phyloP scores from a whole-genome alignment of 1,284 basidiomycete genomes.

The Termitomyces sp. region DNA sequence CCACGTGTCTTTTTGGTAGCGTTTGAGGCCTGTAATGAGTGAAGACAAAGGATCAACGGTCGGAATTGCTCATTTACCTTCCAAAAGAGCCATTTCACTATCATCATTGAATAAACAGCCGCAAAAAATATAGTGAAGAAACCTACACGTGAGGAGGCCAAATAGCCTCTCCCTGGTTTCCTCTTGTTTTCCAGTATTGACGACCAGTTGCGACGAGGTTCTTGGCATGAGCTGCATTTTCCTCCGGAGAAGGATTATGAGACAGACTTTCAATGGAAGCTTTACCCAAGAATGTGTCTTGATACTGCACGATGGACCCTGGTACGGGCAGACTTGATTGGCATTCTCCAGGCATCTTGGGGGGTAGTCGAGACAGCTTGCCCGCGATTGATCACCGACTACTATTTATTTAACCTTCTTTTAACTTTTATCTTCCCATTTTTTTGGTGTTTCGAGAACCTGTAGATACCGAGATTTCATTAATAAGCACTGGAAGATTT shows the following conservation, averaged over 20 bases:
- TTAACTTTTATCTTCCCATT: background rate
- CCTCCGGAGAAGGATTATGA: constrained; percentile 32
- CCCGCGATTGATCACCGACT: constrained; percentile 14
- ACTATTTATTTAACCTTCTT: constrained; percentile 31
- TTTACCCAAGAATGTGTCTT: constrained; percentile 25
- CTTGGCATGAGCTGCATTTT: constrained; percentile 30
- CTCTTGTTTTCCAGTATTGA: constrained; percentile 56
- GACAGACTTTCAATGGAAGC: constrained; percentile 37
- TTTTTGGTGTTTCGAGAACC: background rate
- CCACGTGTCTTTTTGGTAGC: constrained; percentile 42
- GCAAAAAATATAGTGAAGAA: background rate
- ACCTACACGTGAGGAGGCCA: constrained; percentile 52
- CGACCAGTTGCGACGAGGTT: constrained; percentile 37
- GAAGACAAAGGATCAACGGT: background rate
- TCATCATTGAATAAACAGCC: background rate
- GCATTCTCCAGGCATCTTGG: constrained; percentile 1
- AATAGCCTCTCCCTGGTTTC: constrained; percentile 47
- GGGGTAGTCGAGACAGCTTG: background rate
- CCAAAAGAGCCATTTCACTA: constrained; percentile 51
- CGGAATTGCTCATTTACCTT: constrained; percentile 30
- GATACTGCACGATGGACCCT: constrained; percentile 14
- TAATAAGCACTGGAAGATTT: background rate
- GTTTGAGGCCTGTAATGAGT: constrained; percentile 36
- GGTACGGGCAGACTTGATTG: background rate
- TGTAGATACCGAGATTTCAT: background rate